phyloP scores from a whole-genome alignment of 1,284 basidiomycete species.

The Bondarzewia mesenterica region DNA sequence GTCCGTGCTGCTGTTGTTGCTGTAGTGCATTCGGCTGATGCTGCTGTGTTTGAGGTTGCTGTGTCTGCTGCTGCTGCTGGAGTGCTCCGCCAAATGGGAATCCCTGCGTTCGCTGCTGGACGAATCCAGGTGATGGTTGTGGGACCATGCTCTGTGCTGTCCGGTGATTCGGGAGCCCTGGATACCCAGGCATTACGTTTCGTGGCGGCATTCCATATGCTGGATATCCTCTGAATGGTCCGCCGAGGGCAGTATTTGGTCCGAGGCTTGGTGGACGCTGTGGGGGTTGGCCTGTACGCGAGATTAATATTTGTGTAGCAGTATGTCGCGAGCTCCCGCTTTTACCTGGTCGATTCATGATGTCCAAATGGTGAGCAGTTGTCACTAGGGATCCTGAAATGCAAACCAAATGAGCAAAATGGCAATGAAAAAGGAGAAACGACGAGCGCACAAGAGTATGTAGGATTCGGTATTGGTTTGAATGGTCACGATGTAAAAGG shows the following conservation, averaged over 20 bases:
- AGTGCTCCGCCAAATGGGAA: constrained; percentile 52
- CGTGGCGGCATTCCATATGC: constrained; percentile 58
- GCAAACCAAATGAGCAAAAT: neutral
- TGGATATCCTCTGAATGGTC: constrained; percentile 58
- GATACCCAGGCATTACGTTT: constrained; percentile 34
- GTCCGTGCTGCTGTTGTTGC: constrained; percentile 11
- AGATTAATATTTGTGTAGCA: constrained; percentile 17
- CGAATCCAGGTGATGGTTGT: constrained; percentile 54
- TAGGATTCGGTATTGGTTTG: neutral
- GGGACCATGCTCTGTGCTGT: constrained; percentile 31
- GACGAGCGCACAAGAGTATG: neutral
- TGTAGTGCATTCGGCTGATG: constrained; percentile 27
- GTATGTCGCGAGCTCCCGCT: constrained; percentile 13
- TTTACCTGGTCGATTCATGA: constrained; percentile 31
- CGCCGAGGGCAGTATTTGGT: constrained; percentile 52
- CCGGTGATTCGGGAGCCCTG: neutral
- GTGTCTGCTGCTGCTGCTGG: constrained; percentile 28
- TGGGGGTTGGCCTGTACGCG: constrained; percentile 61
- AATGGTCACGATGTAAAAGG: constrained; percentile 3
- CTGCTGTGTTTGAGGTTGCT: constrained; percentile 27
- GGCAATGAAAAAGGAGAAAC: neutral
- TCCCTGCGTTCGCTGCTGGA: constrained; percentile 50
- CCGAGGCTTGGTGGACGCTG: constrained; percentile 67
- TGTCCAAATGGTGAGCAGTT: constrained; percentile 7
- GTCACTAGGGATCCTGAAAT: neutral